These are phyloP conservation scores for Phytophthora palmivora DNA, from an alignment of 352 stramenopile genomes.

Conservation along the genomic window DNA sequence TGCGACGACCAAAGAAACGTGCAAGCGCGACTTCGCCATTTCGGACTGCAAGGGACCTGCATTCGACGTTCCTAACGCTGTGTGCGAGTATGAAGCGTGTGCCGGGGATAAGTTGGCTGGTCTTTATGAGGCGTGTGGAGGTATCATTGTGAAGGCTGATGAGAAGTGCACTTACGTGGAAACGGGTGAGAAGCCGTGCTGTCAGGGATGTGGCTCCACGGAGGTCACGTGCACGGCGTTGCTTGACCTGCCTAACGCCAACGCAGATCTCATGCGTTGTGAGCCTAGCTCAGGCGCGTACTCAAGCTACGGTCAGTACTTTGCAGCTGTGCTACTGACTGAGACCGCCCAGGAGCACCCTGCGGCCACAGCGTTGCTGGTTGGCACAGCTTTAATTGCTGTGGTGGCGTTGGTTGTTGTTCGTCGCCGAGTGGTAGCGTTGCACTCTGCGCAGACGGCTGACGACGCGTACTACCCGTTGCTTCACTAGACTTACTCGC, in stretches of 20 bases:
- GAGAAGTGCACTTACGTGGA: slow-evolving; percentile 36
- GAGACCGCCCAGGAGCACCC: slow-evolving; percentile 40
- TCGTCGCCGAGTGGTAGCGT: slow-evolving; percentile 29
- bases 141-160: slow-evolving; percentile 33
- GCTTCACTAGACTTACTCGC: neutral
- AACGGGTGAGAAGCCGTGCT: slow-evolving; percentile 48
- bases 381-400: slow-evolving; percentile 48
- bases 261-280: slow-evolving; percentile 64
- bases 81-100: slow-evolving; percentile 52
- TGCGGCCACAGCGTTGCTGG: slow-evolving; percentile 40
- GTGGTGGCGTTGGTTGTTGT: slow-evolving; percentile 65
- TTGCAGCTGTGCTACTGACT: slow-evolving; percentile 29
- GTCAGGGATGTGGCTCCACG: slow-evolving; percentile 43
- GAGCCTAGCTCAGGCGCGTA: slow-evolving; percentile 38
- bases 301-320: slow-evolving; percentile 25
- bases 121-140: slow-evolving; percentile 59
- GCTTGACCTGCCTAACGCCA: slow-evolving; percentile 43
- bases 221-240: slow-evolving; percentile 50
- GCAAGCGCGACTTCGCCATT: slow-evolving; percentile 53
- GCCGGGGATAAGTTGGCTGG: slow-evolving; percentile 36
- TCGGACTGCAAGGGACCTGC: slow-evolving; percentile 63
- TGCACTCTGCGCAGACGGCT: slow-evolving; percentile 17
- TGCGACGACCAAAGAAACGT: slow-evolving; percentile 36
- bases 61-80: slow-evolving; percentile 50
- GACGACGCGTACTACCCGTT: slow-evolving; percentile 74